These are phyloP conservation scores for Penicillium soppii DNA, from an alignment of 495 filamentous ascomycete species.

Conservation along the genomic window DNA sequence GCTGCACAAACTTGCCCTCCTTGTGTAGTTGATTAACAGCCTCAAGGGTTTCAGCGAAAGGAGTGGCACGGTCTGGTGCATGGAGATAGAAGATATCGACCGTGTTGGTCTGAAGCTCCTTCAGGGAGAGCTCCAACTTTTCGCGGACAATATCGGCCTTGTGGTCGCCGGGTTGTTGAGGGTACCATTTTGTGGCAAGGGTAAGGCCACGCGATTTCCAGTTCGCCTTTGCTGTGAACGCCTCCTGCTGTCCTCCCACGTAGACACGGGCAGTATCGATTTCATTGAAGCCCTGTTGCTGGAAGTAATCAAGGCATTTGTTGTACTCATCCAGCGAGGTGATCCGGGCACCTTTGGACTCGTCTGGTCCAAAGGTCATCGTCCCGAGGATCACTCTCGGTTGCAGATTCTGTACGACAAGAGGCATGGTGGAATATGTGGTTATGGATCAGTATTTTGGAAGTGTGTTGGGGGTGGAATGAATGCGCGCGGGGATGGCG, in stretches of 20 bases:
- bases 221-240: conserved; percentile 69
- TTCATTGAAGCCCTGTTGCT: conserved; percentile 73
- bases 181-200: conserved; percentile 84
- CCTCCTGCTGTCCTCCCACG: conserved; percentile 72
- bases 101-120: conserved; percentile 68
- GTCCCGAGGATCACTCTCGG: conserved; percentile 58
- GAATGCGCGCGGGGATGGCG: conserved; percentile 2
- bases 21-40: conserved; percentile 80
- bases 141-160: conserved; percentile 58
- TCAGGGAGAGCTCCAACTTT: conserved; percentile 62
- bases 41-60: conserved; percentile 77
- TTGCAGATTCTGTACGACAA: conserved; percentile 50
- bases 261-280: conserved; percentile 80
- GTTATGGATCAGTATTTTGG: not conserved
- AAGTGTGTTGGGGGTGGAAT: conserved; percentile 3
- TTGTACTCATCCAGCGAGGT: conserved; percentile 66
- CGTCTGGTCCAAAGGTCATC: conserved; percentile 59
- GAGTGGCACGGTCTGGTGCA: conserved; percentile 74
- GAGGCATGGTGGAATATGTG: conserved; percentile 45
- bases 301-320: conserved; percentile 65
- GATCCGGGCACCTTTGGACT: conserved; percentile 62
- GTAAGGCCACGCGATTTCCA: conserved; percentile 84
- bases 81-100: conserved; percentile 92
- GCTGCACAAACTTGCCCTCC: conserved; percentile 79
- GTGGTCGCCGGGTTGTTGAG: conserved; percentile 56